Conservation (phyloP, 2,329 filamentous ascomycete genomes). For the Ramularia endophylla region DNA sequence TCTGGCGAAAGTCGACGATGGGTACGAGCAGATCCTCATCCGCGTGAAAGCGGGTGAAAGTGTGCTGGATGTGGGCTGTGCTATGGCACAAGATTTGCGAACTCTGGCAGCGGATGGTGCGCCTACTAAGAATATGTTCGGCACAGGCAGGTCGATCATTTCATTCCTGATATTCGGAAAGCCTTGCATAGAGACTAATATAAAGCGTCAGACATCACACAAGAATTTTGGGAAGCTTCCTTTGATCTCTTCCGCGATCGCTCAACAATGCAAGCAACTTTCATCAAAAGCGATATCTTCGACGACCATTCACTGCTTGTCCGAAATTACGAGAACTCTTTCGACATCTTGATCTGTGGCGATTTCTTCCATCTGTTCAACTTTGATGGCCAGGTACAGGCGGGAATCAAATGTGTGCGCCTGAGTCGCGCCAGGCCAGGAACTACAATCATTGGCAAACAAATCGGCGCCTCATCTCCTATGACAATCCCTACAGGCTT, state of each 20-base stretch:
- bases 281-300: conserved; percentile 7
- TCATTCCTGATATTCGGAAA: no score
- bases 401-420: conserved; percentile 4
- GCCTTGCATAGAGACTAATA: no score
- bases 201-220: conserved; percentile 6
- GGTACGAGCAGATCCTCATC: conserved; percentile 7
- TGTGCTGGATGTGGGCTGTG: conserved; percentile 12
- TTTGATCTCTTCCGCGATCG: conserved; percentile 11
- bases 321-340: conserved; percentile 2
- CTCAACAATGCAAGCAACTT: conserved; percentile 4
- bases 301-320: conserved; percentile 2
- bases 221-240: conserved; percentile 10
- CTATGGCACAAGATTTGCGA: conserved; percentile 12
- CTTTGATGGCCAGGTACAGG: conserved; percentile 4
- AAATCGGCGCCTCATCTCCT: conserved; percentile 1
- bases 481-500: conserved; percentile 4
- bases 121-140: conserved; percentile 10
- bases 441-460: conserved; percentile 11
- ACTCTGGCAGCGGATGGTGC: conserved; percentile 10
- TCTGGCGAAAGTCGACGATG: not conserved
- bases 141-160: not conserved
- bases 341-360: conserved; percentile 12
- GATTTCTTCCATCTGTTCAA: conserved; percentile 15
- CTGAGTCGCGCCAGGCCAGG: conserved; percentile 5
- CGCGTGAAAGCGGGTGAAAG: conserved; percentile 9